A percentile compares a stretch with the other conserved stretches of the same genome.
Conservation (phyloP, 352 stramenopile species). For the Phytophthora nicotianae region DNA sequence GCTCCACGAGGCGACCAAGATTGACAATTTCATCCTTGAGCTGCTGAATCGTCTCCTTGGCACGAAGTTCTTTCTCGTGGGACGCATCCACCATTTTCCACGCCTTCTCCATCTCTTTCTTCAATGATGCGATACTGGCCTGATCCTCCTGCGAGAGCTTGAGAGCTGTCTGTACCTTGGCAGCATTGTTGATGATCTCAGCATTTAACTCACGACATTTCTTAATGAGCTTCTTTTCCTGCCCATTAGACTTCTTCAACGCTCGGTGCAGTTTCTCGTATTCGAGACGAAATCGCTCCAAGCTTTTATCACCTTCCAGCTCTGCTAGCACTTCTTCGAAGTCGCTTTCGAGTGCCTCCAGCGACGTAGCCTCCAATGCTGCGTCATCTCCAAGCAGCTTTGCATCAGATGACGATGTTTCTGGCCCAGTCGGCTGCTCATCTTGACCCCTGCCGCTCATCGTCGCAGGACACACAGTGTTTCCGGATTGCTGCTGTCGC, state of each 20-base stretch:
- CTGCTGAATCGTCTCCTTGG: conserved; percentile 95
- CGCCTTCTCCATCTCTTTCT: conserved; percentile 97
- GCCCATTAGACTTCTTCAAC: conserved; percentile 93
- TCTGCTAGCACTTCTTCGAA: conserved; percentile 94
- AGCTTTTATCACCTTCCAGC: conserved; percentile 91
- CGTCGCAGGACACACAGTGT: not conserved
- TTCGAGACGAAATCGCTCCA: conserved; percentile 94
- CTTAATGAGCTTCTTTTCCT: conserved; percentile 96
- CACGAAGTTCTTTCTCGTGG: conserved; percentile 93
- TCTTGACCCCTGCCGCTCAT: conserved; percentile 38
- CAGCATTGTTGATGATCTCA: conserved; percentile 96
- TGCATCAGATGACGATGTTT: conserved; percentile 30
- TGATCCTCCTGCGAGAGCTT: conserved; percentile 96
- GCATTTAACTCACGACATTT: conserved; percentile 95
- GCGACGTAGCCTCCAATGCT: conserved; percentile 57
- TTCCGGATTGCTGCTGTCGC: conserved; percentile 12
- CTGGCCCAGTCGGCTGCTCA: conserved; percentile 11
- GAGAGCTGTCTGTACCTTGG: conserved; percentile 95
- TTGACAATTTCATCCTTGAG: conserved; percentile 97
- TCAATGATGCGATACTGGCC: conserved; percentile 91
- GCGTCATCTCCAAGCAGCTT: conserved; percentile 61
- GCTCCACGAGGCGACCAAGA: conserved; percentile 95
- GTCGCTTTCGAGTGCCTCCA: conserved; percentile 92
- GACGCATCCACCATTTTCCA: conserved; percentile 96
- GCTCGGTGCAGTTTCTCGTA: conserved; percentile 96